Evolutionary conservation across 2,329 filamentous ascomycete genomes (phyloP), one percentile per base, ranked within the genome.

Genomic region (Zymoseptoria crescenta): DNA sequence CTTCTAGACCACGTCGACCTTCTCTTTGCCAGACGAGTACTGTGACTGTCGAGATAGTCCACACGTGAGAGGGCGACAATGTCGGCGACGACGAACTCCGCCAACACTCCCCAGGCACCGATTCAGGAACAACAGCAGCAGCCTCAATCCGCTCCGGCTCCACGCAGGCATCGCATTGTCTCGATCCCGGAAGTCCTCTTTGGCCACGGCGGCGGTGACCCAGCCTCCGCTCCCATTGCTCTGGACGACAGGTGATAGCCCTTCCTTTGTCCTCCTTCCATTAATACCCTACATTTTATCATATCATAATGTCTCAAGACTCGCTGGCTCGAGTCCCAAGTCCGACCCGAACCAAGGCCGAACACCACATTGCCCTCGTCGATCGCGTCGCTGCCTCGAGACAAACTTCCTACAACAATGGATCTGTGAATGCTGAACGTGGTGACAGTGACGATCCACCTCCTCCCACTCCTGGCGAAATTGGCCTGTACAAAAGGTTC

Each of bases 341-440:
- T 62, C 52, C 67, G 56, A 56, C 64, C 59, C 56, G 58, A 21
- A 61, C 67, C 59, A 64, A 68, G 59, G 62, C 59, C 55, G 64
- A 70, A 67, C 87, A 89, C 73, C 85, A 86, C 71, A 91, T 92
- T 69, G 75, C 72, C 65, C 82, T 92, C 45, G 78, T 89, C 65
- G 86, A 90, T 72, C 75, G 75, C 54, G 75, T 77, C 35, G 72
- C 55, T 19, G 13, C 24, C 59, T 60, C 63, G 27, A 50, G 62
- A 61, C 48, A 56, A 50, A 24, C 55, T 29, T 60, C 62, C n/a
- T 59, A 35, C 57, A 49, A 41, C 57, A 57, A 57, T 56, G 48
- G 57, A 28, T 30, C 59, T 30, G 55, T 61, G 28, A 61, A 65
- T 61, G 64, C 66, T 65, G 67, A 70, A 65, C 63, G 58, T 49